Conservation (phyloP, 192 early-diverging fungal genomes). For the Pilobolus umbonatus region DNA sequence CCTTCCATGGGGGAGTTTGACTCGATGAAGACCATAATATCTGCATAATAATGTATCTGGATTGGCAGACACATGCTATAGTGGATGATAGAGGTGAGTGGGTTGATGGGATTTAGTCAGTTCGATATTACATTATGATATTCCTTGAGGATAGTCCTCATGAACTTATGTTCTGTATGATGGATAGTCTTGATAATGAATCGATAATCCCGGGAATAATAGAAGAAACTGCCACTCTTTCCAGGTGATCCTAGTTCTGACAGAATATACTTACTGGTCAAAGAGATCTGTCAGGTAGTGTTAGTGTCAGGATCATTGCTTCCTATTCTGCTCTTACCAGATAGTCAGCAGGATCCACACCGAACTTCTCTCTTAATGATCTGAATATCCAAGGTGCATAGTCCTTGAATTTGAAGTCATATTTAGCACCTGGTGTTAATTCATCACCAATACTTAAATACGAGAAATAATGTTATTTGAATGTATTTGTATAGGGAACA, state of each 20-base stretch:
- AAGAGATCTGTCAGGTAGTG: conserved; percentile 60
- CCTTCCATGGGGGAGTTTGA: conserved; percentile 84
- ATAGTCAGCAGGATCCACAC: conserved; percentile 90
- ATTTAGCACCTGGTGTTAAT: conserved; percentile 85
- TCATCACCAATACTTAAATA: conserved; percentile 77
- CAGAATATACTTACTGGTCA: conserved; percentile 96
- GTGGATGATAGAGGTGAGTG: neutral
- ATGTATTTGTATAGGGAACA: too few species aligned
- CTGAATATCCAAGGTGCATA: conserved; percentile 98
- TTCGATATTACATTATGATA: conserved; percentile 58
- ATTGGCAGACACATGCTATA: conserved; percentile 74
- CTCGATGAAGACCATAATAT: conserved; percentile 92
- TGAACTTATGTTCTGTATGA: conserved; percentile 91
- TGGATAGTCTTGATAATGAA: conserved; percentile 99
- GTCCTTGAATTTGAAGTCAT: conserved; percentile 99
- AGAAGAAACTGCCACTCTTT: conserved; percentile 96
- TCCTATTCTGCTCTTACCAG: conserved; percentile 46
- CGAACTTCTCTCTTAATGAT: conserved; percentile 79
- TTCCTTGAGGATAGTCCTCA: conserved; percentile 79
- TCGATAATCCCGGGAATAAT: conserved; percentile 95
- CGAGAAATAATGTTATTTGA: neutral
- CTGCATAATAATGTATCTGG: conserved; percentile 88
- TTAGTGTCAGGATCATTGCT: neutral
- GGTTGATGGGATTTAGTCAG: neutral
- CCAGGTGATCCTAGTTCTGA: conserved; percentile 93